These are phyloP conservation scores for Trypanosoma scelopori DNA, from an alignment of 208 protist species.

Conservation along the genomic window DNA sequence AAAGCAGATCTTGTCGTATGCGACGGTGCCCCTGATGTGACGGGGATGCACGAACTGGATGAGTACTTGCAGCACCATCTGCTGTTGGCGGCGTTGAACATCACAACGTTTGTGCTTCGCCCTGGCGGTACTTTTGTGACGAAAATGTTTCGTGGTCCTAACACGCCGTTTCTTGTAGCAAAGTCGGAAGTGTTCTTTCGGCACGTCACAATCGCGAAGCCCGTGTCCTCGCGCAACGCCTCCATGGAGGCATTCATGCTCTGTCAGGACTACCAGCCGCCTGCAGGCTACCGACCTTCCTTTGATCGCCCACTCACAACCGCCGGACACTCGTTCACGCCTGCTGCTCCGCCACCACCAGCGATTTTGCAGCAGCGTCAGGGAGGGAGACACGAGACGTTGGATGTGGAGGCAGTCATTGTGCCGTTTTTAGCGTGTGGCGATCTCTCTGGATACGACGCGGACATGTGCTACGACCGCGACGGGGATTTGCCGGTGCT, in stretches of 20 bases:
- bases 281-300: slow-evolving; percentile 74
- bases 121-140: slow-evolving; percentile 94
- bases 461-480: slow-evolving; percentile 89
- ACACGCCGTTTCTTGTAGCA: slow-evolving; percentile 90
- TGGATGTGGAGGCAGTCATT: slow-evolving; percentile 46
- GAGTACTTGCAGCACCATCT: slow-evolving; percentile 99
- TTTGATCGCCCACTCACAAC: slow-evolving; percentile 39
- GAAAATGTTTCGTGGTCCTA: slow-evolving; percentile 98
- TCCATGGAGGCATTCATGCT: slow-evolving; percentile 96
- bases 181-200: slow-evolving; percentile 97
- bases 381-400: not conserved
- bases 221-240: slow-evolving; percentile 94
- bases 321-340: slow-evolving; percentile 28
- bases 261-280: slow-evolving; percentile 91
- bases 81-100: slow-evolving; percentile 97
- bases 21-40: slow-evolving; percentile 99
- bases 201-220: slow-evolving; percentile 96
- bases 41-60: slow-evolving; percentile 98
- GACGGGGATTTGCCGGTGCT: slow-evolving; percentile 36
- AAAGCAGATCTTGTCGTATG: slow-evolving; percentile 98
- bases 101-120: slow-evolving; percentile 95
- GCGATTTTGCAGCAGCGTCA: not conserved
- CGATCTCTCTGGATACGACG: slow-evolving; percentile 94
- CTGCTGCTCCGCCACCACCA: slow-evolving; percentile 15
- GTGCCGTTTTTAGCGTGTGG: slow-evolving; percentile 97